phyloP scores from a whole-genome alignment of 2,329 filamentous ascomycete species.

The Aspergillus glaucus region DNA sequence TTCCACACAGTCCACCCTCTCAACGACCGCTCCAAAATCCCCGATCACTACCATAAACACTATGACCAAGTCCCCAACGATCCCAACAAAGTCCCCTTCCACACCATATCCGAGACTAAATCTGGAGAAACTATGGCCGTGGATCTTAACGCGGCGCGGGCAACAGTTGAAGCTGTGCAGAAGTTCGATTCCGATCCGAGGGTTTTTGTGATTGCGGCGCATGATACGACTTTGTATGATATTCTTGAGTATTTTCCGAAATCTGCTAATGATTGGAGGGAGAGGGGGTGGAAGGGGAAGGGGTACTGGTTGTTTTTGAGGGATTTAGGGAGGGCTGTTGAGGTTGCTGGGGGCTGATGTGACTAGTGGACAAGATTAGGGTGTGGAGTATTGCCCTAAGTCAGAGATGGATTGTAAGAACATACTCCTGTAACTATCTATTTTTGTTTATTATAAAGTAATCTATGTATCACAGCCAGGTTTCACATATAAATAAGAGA shows the following conservation, averaged over 20 bases:
- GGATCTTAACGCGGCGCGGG: background rate
- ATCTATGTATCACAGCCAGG: background rate
- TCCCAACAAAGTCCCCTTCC: too few species aligned
- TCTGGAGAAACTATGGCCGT: background rate
- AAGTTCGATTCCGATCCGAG: conserved; percentile 2
- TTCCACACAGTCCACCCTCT: background rate
- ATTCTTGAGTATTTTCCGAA: conserved; percentile 22
- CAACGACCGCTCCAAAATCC: too few species aligned
- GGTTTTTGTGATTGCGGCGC: conserved; percentile 7
- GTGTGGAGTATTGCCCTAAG: too few species aligned
- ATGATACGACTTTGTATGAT: conserved; percentile 12
- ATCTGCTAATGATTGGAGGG: conserved; percentile 23
- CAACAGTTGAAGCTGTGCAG: conserved; percentile 1
- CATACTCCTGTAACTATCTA: background rate
- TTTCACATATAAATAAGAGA: background rate
- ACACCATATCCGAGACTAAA: too few species aligned
- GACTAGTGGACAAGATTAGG: background rate
- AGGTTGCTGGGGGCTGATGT: background rate
- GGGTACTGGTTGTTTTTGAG: conserved; percentile 18
- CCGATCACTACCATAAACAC: too few species aligned
- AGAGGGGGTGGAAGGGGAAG: conserved; percentile 16
- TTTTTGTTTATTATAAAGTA: background rate
- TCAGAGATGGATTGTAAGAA: too few species aligned
- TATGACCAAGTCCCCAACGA: too few species aligned
- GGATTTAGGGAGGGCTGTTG: conserved; percentile 5